Base-by-base conservation (phyloP, 345 rosid genomes). In the Eucalyptus brandiana region DNA sequence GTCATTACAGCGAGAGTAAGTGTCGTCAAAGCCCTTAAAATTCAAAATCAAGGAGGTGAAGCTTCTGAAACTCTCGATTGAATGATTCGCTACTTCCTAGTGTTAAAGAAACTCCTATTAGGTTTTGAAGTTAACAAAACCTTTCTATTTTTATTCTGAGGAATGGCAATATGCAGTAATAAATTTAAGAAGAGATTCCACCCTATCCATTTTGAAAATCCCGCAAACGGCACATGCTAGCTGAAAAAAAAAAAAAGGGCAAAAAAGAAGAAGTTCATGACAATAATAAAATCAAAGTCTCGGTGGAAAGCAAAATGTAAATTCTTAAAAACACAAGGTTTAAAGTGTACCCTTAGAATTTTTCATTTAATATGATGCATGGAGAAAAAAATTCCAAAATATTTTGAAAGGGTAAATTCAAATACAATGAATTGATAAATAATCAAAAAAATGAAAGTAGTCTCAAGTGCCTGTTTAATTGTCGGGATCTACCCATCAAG, bases 141-240 rank as follows among this genome's bases (percentile, higher is more conserved):
- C 4, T 47, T 47, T 12, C 2, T 47, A 47, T 47, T 47, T 47
- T 3, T 47, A 47, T 47, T 47, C 0, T 47, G 49, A 47, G 49
- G 14, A 54, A 54, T 21, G 58, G 24, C 12, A 21, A 54, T 54
- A 21, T 12, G 4, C 26, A 19, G 4, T 54, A 21, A 21, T 4
- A 30, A 62, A 30, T 62, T 28, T 28, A 62, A 30, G 32, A 12
- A 3, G 32, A 62, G 0, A 62, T 12, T 21, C 0, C 58, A 21
- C 62, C 30, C 13, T 24, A 24, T 0, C 62, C 30, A 13, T 62
- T 21, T 4, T 2, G 5, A 53, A 53, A 21, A 53, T 53, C 69
- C 69, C 0, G 2, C 4, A 13, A 28, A 30, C 4, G 0, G 7
- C 17, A 12, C 8, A 28, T 13, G 69, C 69, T 62, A 28, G 69